A percentile compares a stretch with the other conserved stretches of the same genome.
These are phyloP conservation scores for Tetrahymena malaccensis DNA, from an alignment of 73 alveolate genomes.

Conservation along the genomic window DNA sequence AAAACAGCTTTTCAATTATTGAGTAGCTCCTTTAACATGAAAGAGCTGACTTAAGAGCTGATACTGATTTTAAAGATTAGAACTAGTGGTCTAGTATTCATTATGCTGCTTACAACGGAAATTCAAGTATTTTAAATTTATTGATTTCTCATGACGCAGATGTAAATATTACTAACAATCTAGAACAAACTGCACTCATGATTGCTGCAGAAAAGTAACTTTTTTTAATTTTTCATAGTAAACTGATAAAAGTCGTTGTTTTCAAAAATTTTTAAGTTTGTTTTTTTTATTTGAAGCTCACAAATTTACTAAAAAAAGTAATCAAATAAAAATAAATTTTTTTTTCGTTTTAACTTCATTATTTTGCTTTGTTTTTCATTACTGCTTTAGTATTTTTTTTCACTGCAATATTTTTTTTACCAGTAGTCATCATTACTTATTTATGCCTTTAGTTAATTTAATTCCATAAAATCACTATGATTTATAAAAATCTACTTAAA, in stretches of 20 bases:
- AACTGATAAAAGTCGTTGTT: too few relatives aligned
- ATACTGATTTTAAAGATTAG: neutral
- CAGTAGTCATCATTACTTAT: too few relatives aligned
- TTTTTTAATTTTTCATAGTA: neutral
- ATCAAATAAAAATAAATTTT: too few relatives aligned
- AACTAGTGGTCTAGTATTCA: neutral
- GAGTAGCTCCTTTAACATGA: neutral
- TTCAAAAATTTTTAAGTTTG: too few relatives aligned
- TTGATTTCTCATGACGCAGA: neutral
- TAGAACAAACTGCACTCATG: neutral
- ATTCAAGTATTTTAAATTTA: neutral
- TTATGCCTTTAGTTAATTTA: neutral
- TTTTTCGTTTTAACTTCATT: too few relatives aligned
- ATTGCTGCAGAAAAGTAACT: neutral
- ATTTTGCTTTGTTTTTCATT: too few relatives aligned
- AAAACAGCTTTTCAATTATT: neutral
- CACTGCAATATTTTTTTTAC: too few relatives aligned
- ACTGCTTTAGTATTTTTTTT: too few relatives aligned
- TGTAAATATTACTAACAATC: neutral
- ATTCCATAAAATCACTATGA: too few relatives aligned
- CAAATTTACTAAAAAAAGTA: neutral
- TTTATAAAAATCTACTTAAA: neutral
- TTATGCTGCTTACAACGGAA: neutral
- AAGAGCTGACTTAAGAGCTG: neutral
- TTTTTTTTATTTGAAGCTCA: neutral